These are phyloP conservation scores for Apiospora phragmitis DNA, from an alignment of 2,329 filamentous ascomycete species.

Conservation along the genomic window DNA sequence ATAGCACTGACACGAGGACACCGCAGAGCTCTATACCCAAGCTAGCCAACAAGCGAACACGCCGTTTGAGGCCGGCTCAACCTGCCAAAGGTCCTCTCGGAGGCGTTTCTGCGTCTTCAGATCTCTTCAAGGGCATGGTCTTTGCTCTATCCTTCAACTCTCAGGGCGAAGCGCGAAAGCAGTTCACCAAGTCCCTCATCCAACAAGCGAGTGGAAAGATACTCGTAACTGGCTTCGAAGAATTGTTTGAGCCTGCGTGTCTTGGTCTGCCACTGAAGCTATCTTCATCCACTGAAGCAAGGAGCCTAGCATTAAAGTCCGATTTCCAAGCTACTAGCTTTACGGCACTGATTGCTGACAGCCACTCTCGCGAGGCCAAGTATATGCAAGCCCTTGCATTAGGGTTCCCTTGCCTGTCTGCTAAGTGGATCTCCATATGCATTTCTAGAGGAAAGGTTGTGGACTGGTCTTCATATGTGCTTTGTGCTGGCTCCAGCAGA, in stretches of 20 bases:
- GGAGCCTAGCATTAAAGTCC: slow-evolving; percentile 38
- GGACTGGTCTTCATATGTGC: slow-evolving; percentile 78
- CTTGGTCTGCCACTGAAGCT: slow-evolving; percentile 25
- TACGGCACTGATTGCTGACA: slow-evolving; percentile 81
- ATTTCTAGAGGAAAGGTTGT: slow-evolving; percentile 61
- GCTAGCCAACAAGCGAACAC: not conserved
- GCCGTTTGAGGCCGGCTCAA: not conserved
- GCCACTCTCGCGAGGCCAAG: slow-evolving; percentile 82
- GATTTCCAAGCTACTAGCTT: slow-evolving; percentile 65
- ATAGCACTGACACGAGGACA: too few relatives aligned
- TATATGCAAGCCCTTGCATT: slow-evolving; percentile 94
- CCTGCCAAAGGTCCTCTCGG: not conserved
- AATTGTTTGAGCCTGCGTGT: slow-evolving; percentile 64
- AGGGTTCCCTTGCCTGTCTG: slow-evolving; percentile 80
- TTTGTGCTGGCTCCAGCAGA: slow-evolving; percentile 79
- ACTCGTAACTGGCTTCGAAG: slow-evolving; percentile 74
- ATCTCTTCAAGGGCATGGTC: slow-evolving; percentile 76
- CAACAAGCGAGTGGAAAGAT: slow-evolving; percentile 70
- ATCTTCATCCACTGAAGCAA: too few relatives aligned
- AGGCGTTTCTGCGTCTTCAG: not conserved
- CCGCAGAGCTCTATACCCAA: too few relatives aligned
- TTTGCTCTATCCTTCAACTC: slow-evolving; percentile 78
- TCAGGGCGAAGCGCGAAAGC: not conserved
- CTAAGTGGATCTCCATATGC: slow-evolving; percentile 78
- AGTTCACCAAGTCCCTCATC: slow-evolving; percentile 60